phyloP scores from a whole-genome alignment of 495 filamentous ascomycete species.

The Podospora didyma region DNA sequence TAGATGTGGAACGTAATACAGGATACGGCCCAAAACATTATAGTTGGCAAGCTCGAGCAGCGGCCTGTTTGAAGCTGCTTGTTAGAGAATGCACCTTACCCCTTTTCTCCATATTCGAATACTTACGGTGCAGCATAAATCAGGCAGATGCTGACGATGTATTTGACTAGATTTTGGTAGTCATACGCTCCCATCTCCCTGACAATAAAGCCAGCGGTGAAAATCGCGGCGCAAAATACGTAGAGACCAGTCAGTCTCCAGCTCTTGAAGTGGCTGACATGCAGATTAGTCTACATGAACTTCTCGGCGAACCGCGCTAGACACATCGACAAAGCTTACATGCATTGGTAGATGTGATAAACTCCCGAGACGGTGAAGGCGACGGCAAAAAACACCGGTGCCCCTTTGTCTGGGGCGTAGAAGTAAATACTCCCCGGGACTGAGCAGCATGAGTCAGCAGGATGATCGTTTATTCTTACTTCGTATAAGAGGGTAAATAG shows the following conservation, averaged over 20 bases:
- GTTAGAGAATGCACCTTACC: background rate
- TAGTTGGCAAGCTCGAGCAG: slow-evolving; percentile 74
- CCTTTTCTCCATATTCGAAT: background rate
- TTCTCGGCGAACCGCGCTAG: background rate
- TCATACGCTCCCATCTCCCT: slow-evolving; percentile 56
- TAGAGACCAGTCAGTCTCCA: slow-evolving; percentile 38
- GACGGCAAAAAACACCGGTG: slow-evolving; percentile 62
- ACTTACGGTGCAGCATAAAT: slow-evolving; percentile 63
- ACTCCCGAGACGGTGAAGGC: slow-evolving; percentile 58
- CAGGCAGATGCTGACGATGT: slow-evolving; percentile 58
- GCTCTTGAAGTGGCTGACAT: slow-evolving; percentile 48
- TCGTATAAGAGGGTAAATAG: background rate
- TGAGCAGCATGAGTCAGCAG: slow-evolving; percentile 7
- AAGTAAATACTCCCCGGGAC: slow-evolving; percentile 57
- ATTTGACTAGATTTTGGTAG: slow-evolving; percentile 52
- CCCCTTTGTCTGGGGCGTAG: slow-evolving; percentile 72
- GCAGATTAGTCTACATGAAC: slow-evolving; percentile 5
- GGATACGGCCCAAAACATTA: slow-evolving; percentile 67
- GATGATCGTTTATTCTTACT: background rate
- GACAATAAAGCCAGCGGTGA: slow-evolving; percentile 56
- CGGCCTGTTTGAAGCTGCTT: slow-evolving; percentile 41
- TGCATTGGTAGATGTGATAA: slow-evolving; percentile 59
- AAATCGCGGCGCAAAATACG: slow-evolving; percentile 35
- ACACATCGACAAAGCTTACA: slow-evolving; percentile 39
- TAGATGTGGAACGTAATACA: slow-evolving; percentile 76